Evolutionary conservation across 441 rosid species (phyloP).

Genomic region (Aquilaria agallochum): DNA sequence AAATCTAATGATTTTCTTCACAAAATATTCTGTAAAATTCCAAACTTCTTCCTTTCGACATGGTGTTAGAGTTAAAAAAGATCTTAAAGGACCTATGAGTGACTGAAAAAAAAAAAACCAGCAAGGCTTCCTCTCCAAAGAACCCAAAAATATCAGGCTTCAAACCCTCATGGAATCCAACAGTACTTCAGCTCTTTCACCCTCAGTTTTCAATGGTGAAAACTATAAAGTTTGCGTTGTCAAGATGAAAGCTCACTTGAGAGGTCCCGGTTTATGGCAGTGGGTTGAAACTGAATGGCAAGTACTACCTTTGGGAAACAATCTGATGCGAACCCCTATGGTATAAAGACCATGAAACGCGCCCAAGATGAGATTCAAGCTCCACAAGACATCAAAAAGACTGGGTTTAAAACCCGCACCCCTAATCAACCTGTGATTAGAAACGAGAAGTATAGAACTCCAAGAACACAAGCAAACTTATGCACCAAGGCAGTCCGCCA

Average conservation of each 20-base stretch:
- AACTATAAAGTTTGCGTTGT: too few relatives aligned
- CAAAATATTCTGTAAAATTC: too few relatives aligned
- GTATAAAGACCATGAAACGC: too few relatives aligned
- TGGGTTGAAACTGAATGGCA: not conserved
- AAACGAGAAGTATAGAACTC: too few relatives aligned
- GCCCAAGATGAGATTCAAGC: too few relatives aligned
- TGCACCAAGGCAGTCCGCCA: too few relatives aligned
- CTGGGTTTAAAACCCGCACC: too few relatives aligned
- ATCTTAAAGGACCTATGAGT: not conserved
- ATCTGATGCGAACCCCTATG: not conserved
- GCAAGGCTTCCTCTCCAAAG: not conserved
- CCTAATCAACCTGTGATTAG: too few relatives aligned
- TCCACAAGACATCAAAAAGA: too few relatives aligned
- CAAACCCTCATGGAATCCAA: not conserved
- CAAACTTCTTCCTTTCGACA: not conserved
- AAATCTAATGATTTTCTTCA: not conserved
- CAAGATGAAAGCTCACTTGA: too few relatives aligned
- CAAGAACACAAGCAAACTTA: too few relatives aligned
- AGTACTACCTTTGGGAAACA: not conserved
- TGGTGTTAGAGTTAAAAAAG: not conserved
- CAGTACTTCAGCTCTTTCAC: not conserved
- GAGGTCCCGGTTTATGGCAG: not conserved
- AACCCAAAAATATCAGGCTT: not conserved
- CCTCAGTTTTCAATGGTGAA: not conserved
- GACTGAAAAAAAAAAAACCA: not conserved